A percentile compares a stretch with the other conserved stretches of the same genome.
These are phyloP conservation scores for Lichina pygmaea DNA, from an alignment of 495 filamentous ascomycete genomes.

Conservation along the genomic window DNA sequence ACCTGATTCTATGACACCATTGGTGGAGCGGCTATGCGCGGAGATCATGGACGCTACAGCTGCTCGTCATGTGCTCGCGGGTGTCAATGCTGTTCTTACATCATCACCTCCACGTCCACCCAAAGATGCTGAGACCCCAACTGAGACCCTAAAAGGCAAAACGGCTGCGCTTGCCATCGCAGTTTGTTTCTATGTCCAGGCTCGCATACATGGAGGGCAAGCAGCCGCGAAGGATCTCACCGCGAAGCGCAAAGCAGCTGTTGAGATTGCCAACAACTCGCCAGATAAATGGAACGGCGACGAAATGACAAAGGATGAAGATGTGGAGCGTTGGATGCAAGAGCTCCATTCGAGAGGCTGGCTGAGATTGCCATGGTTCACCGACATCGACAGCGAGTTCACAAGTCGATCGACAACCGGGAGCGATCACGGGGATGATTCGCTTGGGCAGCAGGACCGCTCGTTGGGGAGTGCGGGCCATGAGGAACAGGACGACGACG, in stretches of 20 bases:
- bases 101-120: constrained; percentile 11
- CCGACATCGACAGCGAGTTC: neutral
- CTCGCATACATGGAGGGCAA: constrained; percentile 29
- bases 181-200: constrained; percentile 34
- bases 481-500: neutral
- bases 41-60: constrained; percentile 27
- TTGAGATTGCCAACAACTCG: neutral
- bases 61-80: constrained; percentile 36
- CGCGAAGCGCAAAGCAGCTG: neutral
- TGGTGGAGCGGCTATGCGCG: constrained; percentile 37
- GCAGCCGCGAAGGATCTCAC: neutral
- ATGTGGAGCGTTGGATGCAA: constrained; percentile 1
- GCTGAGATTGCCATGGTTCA: constrained; percentile 3
- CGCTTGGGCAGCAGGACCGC: neutral
- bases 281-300: neutral
- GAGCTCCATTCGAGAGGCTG: constrained; percentile 2
- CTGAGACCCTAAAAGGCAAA: constrained; percentile 14
- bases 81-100: constrained; percentile 27
- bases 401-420: neutral
- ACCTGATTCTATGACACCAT: constrained; percentile 38
- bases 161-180: constrained; percentile 31
- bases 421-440: neutral
- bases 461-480: neutral
- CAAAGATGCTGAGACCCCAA: constrained; percentile 9
- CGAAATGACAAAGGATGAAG: neutral